phyloP scores from a whole-genome alignment of 805 yeast species.

The Saturnispora bothae region DNA sequence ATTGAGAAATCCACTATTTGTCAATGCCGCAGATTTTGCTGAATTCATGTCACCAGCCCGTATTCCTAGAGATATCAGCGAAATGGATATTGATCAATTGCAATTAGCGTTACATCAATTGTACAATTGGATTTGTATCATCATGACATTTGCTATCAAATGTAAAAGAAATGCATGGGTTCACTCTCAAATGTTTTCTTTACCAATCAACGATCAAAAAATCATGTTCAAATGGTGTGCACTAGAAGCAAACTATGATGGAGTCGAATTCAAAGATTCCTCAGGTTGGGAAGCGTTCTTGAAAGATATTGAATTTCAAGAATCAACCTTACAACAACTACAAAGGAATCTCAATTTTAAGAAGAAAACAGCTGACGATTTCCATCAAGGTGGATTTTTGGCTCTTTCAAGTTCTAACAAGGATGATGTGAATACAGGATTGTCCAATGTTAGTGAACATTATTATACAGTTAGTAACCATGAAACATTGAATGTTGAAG shows the following conservation, averaged over 20 bases:
- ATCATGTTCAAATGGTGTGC: constrained; percentile 14
- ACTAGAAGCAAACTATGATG: constrained; percentile 5
- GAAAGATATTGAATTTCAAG: constrained; percentile 1
- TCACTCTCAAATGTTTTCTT: constrained; percentile 19
- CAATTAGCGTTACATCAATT: constrained; percentile 13
- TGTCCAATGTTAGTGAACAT: neutral
- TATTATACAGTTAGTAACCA: neutral
- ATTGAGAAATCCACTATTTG: neutral
- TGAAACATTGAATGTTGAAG: neutral
- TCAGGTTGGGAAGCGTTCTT: constrained; percentile 9
- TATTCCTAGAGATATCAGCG: neutral
- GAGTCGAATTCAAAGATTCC: constrained; percentile 3
- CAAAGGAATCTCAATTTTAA: neutral
- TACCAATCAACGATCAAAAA: constrained; percentile 14
- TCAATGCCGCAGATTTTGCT: neutral
- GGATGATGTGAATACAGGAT: neutral
- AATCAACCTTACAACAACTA: neutral
- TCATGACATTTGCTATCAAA: constrained; percentile 18
- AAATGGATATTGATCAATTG: constrained; percentile 3
- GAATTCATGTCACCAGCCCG: neutral
- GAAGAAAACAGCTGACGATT: neutral
- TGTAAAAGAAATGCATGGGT: constrained; percentile 23
- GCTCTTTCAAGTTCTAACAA: neutral
- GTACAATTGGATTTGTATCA: constrained; percentile 18
- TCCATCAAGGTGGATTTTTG: constrained; percentile 3